Conservation (phyloP, 2,329 filamentous ascomycete genomes). For the Calcarisporium arbuscula region DNA sequence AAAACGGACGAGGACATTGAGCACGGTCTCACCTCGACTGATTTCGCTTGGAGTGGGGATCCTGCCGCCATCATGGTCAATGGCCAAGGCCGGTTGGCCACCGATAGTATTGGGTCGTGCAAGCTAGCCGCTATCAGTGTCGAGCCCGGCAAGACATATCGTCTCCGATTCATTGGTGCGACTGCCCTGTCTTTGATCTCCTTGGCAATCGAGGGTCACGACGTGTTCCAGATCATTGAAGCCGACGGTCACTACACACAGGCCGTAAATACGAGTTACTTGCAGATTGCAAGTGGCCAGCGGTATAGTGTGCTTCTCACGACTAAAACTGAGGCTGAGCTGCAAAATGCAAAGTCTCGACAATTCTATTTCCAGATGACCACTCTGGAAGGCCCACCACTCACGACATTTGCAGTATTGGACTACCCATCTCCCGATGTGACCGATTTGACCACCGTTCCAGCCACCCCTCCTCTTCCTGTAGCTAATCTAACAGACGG, state of each 20-base stretch:
- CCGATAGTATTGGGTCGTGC: constrained; percentile 10
- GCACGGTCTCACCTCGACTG: constrained; percentile 37
- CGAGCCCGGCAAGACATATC: constrained; percentile 53
- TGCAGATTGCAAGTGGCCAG: constrained; percentile 53
- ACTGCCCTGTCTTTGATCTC: constrained; percentile 48
- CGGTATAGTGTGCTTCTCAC: constrained; percentile 52
- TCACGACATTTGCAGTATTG: too few relatives aligned
- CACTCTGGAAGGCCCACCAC: too few relatives aligned
- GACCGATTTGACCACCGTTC: too few relatives aligned
- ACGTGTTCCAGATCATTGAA: constrained; percentile 50
- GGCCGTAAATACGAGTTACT: constrained; percentile 36
- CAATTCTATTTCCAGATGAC: too few relatives aligned
- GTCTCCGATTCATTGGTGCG: constrained; percentile 53
- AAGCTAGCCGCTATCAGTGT: constrained; percentile 49
- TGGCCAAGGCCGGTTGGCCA: too few relatives aligned
- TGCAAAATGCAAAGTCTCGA: too few relatives aligned
- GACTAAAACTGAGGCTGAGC: constrained; percentile 33
- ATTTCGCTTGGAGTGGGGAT: constrained; percentile 55
- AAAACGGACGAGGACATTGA: constrained; percentile 47
- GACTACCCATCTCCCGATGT: too few relatives aligned
- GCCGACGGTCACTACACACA: constrained; percentile 52
- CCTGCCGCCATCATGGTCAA: constrained; percentile 27
- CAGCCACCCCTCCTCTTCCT: too few relatives aligned
- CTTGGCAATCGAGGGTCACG: constrained; percentile 51
- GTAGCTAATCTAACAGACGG: too few relatives aligned